These are phyloP conservation scores for Solanum bulbocastanum DNA, from an alignment of 257 asterid species.

Conservation along the genomic window DNA sequence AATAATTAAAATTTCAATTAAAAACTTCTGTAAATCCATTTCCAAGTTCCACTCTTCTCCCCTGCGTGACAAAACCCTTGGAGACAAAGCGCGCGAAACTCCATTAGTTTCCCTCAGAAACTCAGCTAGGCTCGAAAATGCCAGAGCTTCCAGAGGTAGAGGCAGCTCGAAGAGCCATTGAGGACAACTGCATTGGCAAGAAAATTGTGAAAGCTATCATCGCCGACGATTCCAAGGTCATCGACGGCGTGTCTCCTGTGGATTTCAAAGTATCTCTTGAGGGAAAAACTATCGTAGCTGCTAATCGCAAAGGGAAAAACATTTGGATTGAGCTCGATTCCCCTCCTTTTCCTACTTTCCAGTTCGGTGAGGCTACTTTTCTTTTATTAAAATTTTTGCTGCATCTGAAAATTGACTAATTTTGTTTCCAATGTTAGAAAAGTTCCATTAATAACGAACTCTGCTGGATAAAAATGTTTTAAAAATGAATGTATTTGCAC, in stretches of 20 bases:
- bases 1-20: neutral
- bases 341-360: slow-evolving; percentile 93
- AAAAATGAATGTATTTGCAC: neutral
- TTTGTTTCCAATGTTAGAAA: neutral
- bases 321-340: slow-evolving; percentile 96
- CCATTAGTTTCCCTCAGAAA: neutral
- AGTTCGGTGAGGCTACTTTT: slow-evolving; percentile 49
- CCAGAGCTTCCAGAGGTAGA: slow-evolving; percentile 99
- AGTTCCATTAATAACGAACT: neutral
- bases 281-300: slow-evolving; percentile 80
- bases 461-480: neutral
- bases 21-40: neutral
- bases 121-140: slow-evolving; percentile 25
- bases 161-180: slow-evolving; percentile 86
- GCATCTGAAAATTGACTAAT: neutral
- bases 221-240: slow-evolving; percentile 78
- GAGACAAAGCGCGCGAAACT: neutral
- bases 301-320: slow-evolving; percentile 93
- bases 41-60: neutral
- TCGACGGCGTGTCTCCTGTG: slow-evolving; percentile 59
- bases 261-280: slow-evolving; percentile 70
- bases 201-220: slow-evolving; percentile 50
- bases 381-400: neutral
- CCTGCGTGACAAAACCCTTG: neutral
- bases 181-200: slow-evolving; percentile 79